Conservation (phyloP, 306 rosid species). For the Pterocarpus santalinus region DNA sequence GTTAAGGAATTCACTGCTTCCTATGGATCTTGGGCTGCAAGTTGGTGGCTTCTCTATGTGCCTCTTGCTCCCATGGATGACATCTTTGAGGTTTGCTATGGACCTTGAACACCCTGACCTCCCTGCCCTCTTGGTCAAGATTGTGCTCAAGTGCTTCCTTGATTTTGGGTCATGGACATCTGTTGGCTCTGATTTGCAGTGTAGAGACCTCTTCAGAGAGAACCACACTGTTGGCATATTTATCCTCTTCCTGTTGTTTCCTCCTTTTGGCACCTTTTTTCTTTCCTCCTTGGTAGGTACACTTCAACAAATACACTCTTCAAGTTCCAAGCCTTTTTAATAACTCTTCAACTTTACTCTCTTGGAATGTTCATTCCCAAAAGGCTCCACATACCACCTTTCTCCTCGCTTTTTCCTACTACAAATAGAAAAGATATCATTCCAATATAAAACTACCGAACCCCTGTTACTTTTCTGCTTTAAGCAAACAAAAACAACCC, state of each 20-base stretch:
- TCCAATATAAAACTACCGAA: not conserved
- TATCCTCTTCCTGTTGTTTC: slow-evolving; percentile 7
- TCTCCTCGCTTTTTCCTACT: slow-evolving; percentile 24
- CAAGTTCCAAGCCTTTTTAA: slow-evolving; percentile 23
- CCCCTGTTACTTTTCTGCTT: slow-evolving; percentile 40
- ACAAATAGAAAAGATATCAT: slow-evolving; percentile 6
- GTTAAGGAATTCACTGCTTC: slow-evolving; percentile 90
- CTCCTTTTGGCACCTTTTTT: not conserved
- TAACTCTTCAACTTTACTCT: slow-evolving; percentile 5
- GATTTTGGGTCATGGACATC: slow-evolving; percentile 87
- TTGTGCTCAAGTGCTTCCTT: slow-evolving; percentile 73
- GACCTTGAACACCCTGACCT: slow-evolving; percentile 94
- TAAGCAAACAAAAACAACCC: slow-evolving; percentile 32
- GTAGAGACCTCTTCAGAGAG: slow-evolving; percentile 80
- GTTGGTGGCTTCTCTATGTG: slow-evolving; percentile 84
- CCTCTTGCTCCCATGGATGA: slow-evolving; percentile 91
- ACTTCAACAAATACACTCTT: not conserved
- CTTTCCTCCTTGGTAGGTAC: not conserved
- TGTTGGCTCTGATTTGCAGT: slow-evolving; percentile 86
- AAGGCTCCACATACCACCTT: slow-evolving; percentile 40
- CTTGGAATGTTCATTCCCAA: slow-evolving; percentile 38
- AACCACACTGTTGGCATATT: slow-evolving; percentile 92
- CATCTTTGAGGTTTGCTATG: slow-evolving; percentile 91
- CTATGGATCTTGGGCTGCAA: slow-evolving; percentile 92
- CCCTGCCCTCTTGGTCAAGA: slow-evolving; percentile 72